phyloP scores from a whole-genome alignment of 192 early-diverging fungal genomes.

The Coemansia sp. region DNA sequence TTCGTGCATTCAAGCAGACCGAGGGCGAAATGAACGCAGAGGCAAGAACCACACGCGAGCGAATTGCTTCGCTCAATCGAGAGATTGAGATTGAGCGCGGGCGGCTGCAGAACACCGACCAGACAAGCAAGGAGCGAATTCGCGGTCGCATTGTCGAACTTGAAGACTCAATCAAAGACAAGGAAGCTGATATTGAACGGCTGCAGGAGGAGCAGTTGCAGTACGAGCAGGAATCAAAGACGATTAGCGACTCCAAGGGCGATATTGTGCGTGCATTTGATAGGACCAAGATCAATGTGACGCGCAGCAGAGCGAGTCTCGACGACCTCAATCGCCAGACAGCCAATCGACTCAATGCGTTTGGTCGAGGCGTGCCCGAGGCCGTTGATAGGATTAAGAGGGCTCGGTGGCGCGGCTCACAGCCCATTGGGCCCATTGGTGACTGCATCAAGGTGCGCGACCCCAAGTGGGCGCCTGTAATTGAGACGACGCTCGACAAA shows the following conservation, averaged over 20 bases:
- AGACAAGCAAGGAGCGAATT: slow-evolving; percentile 23
- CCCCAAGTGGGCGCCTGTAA: slow-evolving; percentile 55
- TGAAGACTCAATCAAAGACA: slow-evolving; percentile 24
- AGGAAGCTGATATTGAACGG: slow-evolving; percentile 26
- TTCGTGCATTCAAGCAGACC: slow-evolving; percentile 38
- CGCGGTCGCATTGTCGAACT: slow-evolving; percentile 14
- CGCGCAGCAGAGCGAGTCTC: slow-evolving; percentile 33
- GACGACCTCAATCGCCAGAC: slow-evolving; percentile 58
- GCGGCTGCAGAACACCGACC: slow-evolving; percentile 35
- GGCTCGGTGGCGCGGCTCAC: slow-evolving; percentile 38
- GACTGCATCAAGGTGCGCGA: slow-evolving; percentile 57
- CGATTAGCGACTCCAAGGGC: slow-evolving; percentile 26
- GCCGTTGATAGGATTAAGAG: slow-evolving; percentile 56
- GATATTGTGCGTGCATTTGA: slow-evolving; percentile 13
- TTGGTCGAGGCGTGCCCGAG: slow-evolving; percentile 65
- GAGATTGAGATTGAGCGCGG: slow-evolving; percentile 35
- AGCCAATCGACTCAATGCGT: slow-evolving; percentile 68
- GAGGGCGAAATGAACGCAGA: slow-evolving; percentile 50
- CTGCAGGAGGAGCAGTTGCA: slow-evolving; percentile 33
- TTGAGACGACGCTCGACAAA: slow-evolving; percentile 65
- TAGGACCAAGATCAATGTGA: slow-evolving; percentile 12
- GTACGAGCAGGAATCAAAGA: slow-evolving; percentile 18
- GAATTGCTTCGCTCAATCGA: slow-evolving; percentile 20
- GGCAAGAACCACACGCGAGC: slow-evolving; percentile 43
- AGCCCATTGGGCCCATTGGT: slow-evolving; percentile 74